phyloP scores from a whole-genome alignment of 768 basidiomycete genomes.

The Kwoniella shandongensis region DNA sequence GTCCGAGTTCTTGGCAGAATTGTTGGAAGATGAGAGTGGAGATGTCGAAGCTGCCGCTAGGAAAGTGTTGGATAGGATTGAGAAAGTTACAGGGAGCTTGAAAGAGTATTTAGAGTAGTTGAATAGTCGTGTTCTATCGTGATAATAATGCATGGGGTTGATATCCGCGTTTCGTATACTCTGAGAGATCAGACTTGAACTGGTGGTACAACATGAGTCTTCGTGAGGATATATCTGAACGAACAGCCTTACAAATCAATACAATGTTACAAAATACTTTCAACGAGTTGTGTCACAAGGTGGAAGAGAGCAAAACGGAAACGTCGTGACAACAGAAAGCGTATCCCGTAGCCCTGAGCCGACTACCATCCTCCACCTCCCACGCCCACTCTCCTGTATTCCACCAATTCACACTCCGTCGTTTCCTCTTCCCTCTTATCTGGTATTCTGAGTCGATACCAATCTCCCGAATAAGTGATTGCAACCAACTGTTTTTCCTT shows the following conservation, averaged over 20 bases:
- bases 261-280: no score
- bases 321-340: neutral
- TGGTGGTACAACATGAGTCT: no score
- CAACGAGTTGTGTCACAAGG: no score
- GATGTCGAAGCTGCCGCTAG: slow-evolving; percentile 69
- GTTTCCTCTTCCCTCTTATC: slow-evolving; percentile 16
- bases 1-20: slow-evolving; percentile 48
- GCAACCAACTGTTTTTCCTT: slow-evolving; percentile 48
- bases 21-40: slow-evolving; percentile 72
- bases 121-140: neutral
- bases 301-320: neutral
- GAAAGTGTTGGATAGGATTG: slow-evolving; percentile 47
- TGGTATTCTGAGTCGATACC: slow-evolving; percentile 53
- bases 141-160: neutral
- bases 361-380: slow-evolving; percentile 50
- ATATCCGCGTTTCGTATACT: no score
- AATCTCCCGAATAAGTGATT: slow-evolving; percentile 53
- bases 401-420: slow-evolving; percentile 44
- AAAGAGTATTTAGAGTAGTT: slow-evolving; percentile 49
- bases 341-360: neutral
- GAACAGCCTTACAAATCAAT: slow-evolving; percentile 1
- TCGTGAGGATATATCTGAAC: no score
- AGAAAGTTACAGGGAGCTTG: slow-evolving; percentile 47
- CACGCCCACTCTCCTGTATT: slow-evolving; percentile 45
- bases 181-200: no score